phyloP scores from a whole-genome alignment of 164 flowering plant genomes.

The Magnolia kwangsiensis region DNA sequence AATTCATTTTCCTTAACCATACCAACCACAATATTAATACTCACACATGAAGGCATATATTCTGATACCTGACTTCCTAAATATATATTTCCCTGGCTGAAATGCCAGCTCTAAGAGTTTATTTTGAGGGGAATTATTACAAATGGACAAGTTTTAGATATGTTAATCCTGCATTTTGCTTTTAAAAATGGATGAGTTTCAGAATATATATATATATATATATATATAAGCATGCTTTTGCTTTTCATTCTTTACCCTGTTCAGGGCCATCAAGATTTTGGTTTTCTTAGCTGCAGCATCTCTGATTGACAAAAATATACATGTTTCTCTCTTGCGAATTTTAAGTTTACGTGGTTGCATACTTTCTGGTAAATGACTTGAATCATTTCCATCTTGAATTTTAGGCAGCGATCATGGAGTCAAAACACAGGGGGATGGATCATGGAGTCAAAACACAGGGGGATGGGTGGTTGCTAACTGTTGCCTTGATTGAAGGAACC shows the following conservation, averaged over 20 bases:
- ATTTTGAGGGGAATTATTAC: too few species aligned
- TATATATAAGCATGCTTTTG: neutral
- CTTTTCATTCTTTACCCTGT: neutral
- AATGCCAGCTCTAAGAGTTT: too few species aligned
- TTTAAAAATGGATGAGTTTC: too few species aligned
- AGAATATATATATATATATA: too few species aligned
- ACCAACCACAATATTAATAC: neutral
- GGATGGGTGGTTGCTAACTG: conserved; percentile 93
- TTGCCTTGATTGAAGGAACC: conserved; percentile 86
- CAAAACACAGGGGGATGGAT: conserved; percentile 96
- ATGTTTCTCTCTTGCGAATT: neutral
- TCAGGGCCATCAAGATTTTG: neutral
- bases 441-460: conserved; percentile 98
- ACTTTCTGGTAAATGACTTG: neutral
- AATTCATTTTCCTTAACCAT: neutral
- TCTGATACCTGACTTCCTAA: neutral
- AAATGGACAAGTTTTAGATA: too few species aligned
- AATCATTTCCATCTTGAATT: conserved; percentile 2
- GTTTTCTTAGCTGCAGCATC: neutral
- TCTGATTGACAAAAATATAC: neutral
- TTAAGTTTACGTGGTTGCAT: neutral
- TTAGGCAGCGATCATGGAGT: conserved; percentile 93
- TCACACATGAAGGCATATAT: neutral
- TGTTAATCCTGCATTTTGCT: too few species aligned
- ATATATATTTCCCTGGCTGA: too few species aligned